These are phyloP conservation scores for Peronospora belbahrii DNA, from an alignment of 352 stramenopile genomes.

Conservation along the genomic window DNA sequence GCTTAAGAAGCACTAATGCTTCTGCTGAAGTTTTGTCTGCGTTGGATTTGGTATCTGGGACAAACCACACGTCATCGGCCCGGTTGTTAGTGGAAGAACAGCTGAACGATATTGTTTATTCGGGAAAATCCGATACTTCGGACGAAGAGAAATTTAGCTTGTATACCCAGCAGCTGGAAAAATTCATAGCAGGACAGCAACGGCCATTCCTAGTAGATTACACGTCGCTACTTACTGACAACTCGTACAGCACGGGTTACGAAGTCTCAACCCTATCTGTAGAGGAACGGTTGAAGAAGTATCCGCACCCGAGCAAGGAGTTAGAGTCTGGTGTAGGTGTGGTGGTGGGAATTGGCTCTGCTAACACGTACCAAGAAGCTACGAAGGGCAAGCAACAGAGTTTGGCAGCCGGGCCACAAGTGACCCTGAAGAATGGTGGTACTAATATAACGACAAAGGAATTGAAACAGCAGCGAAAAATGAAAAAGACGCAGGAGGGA, in stretches of 20 bases:
- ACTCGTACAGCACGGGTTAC: slow-evolving; percentile 75
- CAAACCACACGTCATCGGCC: slow-evolving; percentile 21
- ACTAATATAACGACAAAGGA: slow-evolving; percentile 54
- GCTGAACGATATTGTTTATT: slow-evolving; percentile 18
- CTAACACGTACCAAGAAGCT: slow-evolving; percentile 10
- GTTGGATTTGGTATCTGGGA: slow-evolving; percentile 27
- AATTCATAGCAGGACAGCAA: slow-evolving; percentile 63
- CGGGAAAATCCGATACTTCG: slow-evolving; percentile 18
- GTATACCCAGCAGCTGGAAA: slow-evolving; percentile 47
- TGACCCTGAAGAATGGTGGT: slow-evolving; percentile 21
- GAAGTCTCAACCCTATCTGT: slow-evolving; percentile 59
- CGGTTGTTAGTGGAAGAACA: slow-evolving; percentile 11
- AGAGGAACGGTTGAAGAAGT: slow-evolving; percentile 48
- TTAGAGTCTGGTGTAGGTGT: slow-evolving; percentile 24
- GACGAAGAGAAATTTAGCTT: slow-evolving; percentile 41
- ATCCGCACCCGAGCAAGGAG: slow-evolving; percentile 31
- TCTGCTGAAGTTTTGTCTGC: slow-evolving; percentile 12
- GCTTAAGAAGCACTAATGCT: neutral
- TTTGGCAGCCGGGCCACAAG: slow-evolving; percentile 3
- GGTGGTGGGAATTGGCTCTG: neutral
- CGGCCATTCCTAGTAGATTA: slow-evolving; percentile 80
- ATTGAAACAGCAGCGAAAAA: slow-evolving; percentile 58
- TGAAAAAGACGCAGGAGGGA: slow-evolving; percentile 59
- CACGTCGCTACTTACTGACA: slow-evolving; percentile 58
- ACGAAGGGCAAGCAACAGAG: slow-evolving; percentile 20